These are phyloP conservation scores for Pichia insulana DNA, from an alignment of 805 yeast species.

Conservation along the genomic window DNA sequence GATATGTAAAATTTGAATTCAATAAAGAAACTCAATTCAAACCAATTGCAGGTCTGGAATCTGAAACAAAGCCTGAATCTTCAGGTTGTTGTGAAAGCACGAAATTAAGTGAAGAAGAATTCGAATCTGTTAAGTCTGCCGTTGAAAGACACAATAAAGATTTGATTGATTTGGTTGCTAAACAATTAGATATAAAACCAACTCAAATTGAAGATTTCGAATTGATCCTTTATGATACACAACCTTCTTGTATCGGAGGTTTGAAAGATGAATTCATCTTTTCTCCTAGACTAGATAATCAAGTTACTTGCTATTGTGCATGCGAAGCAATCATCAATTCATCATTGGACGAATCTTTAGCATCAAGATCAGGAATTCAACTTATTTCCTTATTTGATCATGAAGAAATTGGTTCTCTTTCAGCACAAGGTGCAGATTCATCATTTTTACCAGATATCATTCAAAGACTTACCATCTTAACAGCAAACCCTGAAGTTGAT, in stretches of 20 bases:
- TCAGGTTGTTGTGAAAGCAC: constrained; percentile 43
- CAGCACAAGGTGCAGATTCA: constrained; percentile 96
- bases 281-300: constrained; percentile 85
- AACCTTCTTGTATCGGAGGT: constrained; percentile 79
- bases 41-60: constrained; percentile 68
- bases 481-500: constrained; percentile 32
- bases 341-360: constrained; percentile 21
- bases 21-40: constrained; percentile 79
- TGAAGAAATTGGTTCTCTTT: constrained; percentile 88
- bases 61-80: constrained; percentile 3
- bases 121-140: constrained; percentile 55
- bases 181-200: constrained; percentile 45
- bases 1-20: constrained; percentile 72
- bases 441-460: constrained; percentile 77
- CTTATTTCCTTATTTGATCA: constrained; percentile 85
- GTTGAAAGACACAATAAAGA: constrained; percentile 71
- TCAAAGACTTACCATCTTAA: constrained; percentile 50
- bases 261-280: constrained; percentile 83
- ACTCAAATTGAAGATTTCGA: constrained; percentile 81
- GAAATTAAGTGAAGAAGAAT: constrained; percentile 43
- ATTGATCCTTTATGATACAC: constrained; percentile 75
- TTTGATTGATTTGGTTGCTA: constrained; percentile 59
- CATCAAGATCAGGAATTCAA: constrained; percentile 49
- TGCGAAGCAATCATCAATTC: constrained; percentile 57
- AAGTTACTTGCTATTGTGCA: constrained; percentile 80